Conservation (phyloP, 768 basidiomycete species). For the Lepiota brunneoincarnata region DNA sequence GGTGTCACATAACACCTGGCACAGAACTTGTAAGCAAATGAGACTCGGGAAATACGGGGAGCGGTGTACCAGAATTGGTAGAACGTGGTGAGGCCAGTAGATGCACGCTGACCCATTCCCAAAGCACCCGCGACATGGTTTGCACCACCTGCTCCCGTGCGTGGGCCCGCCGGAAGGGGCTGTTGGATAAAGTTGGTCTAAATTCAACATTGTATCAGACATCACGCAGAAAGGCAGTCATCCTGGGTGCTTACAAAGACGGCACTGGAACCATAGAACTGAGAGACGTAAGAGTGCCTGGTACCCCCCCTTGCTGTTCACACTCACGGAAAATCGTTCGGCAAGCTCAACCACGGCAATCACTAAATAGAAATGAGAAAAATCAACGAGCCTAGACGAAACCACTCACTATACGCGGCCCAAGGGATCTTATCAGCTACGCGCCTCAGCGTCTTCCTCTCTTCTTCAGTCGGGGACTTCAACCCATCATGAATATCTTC, state of each 20-base stretch:
- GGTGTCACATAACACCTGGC: conserved; percentile 58
- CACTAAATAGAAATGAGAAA: conserved; percentile 30
- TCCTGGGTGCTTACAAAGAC: conserved; percentile 37
- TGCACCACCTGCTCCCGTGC: conserved; percentile 59
- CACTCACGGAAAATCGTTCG: conserved; percentile 67
- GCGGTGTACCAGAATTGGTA: conserved; percentile 60
- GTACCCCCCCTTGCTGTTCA: neutral
- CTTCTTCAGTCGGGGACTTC: conserved; percentile 63
- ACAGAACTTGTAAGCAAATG: conserved; percentile 9
- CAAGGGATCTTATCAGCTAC: conserved; percentile 60
- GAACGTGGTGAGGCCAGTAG: conserved; percentile 71
- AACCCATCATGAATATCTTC: conserved; percentile 48
- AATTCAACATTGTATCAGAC: neutral
- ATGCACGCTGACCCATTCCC: conserved; percentile 62
- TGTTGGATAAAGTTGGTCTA: conserved; percentile 78
- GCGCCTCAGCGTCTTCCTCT: conserved; percentile 53
- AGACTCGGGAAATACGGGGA: neutral
- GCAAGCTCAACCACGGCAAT: conserved; percentile 68
- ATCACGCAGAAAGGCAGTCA: neutral
- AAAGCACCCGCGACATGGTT: conserved; percentile 67
- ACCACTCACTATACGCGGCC: conserved; percentile 47
- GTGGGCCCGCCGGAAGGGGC: conserved; percentile 60
- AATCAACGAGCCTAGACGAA: conserved; percentile 1
- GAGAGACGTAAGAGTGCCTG: neutral
- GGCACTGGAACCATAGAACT: conserved; percentile 47